Evolutionary conservation across 768 basidiomycete species (phyloP).

Genomic region (Collybia nuda): DNA sequence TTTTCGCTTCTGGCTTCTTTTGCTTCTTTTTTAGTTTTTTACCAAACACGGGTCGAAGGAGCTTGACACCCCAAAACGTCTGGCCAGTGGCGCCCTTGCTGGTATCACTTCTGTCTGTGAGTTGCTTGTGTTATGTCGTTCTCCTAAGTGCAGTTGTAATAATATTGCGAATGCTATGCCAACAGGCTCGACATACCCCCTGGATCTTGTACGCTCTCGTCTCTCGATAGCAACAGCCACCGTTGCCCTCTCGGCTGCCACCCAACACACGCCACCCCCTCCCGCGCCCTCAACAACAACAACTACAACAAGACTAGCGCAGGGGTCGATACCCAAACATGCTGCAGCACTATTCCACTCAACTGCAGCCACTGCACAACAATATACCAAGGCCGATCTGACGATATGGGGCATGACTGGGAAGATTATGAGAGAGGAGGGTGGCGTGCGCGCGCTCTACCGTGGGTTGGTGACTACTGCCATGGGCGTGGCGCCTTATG

Average conservation of each 20-base stretch:
- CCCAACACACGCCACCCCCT: slow-evolving; percentile 22
- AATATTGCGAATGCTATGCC: not conserved
- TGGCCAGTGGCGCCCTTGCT: slow-evolving; percentile 86
- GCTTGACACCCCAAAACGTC: slow-evolving; percentile 86
- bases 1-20: slow-evolving; percentile 1
- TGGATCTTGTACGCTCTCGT: slow-evolving; percentile 91
- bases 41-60: slow-evolving; percentile 64
- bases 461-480: slow-evolving; percentile 84
- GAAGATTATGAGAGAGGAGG: slow-evolving; percentile 90
- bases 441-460: slow-evolving; percentile 84
- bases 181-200: slow-evolving; percentile 82
- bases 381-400: slow-evolving; percentile 51
- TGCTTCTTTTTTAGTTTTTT: slow-evolving; percentile 54
- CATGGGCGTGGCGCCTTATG: slow-evolving; percentile 87
- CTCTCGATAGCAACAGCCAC: slow-evolving; percentile 94
- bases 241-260: slow-evolving; percentile 36
- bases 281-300: slow-evolving; percentile 22
- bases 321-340: slow-evolving; percentile 25
- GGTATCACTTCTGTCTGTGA: slow-evolving; percentile 93
- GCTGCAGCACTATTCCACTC: slow-evolving; percentile 57
- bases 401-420: slow-evolving; percentile 88
- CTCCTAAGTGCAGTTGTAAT: not conserved
- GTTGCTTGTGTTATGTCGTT: slow-evolving; percentile 28
- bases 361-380: slow-evolving; percentile 31
- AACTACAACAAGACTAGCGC: slow-evolving; percentile 19